These are phyloP conservation scores for Ogataea paraovalis DNA, from an alignment of 805 yeast species.

Conservation along the genomic window DNA sequence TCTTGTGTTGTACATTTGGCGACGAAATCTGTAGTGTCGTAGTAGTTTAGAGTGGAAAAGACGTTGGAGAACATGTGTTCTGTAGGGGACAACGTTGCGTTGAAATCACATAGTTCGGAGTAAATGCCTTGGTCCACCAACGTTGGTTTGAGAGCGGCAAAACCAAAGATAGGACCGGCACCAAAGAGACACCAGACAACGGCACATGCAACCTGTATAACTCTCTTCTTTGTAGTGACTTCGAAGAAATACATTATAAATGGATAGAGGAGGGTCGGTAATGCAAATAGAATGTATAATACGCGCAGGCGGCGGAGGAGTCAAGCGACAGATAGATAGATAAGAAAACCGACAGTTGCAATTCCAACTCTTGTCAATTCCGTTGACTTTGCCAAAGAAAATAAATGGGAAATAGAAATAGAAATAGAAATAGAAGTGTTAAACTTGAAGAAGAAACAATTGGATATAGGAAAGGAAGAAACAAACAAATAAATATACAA, in stretches of 20 bases:
- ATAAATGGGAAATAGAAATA: too few species aligned
- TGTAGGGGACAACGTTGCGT: slow-evolving; percentile 9
- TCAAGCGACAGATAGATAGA: too few species aligned
- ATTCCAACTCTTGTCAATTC: too few species aligned
- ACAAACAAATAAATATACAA: too few species aligned
- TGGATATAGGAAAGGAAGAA: too few species aligned
- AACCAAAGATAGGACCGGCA: slow-evolving; percentile 58
- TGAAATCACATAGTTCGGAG: slow-evolving; percentile 35
- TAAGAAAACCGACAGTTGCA: too few species aligned
- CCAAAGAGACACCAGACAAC: slow-evolving; percentile 52
- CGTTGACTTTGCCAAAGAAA: too few species aligned
- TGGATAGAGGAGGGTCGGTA: not conserved
- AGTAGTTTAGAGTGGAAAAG: slow-evolving; percentile 2
- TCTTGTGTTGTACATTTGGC: slow-evolving; percentile 51
- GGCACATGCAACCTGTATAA: slow-evolving; percentile 45
- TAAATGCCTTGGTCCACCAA: slow-evolving; percentile 47
- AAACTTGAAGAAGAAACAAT: too few species aligned
- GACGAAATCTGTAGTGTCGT: slow-evolving; percentile 21
- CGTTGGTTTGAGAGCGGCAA: slow-evolving; percentile 56
- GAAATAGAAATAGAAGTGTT: too few species aligned
- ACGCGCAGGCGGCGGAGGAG: too few species aligned
- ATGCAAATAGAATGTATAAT: too few species aligned
- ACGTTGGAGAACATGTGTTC: slow-evolving; percentile 4
- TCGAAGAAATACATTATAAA: slow-evolving; percentile 31
- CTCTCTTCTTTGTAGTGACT: slow-evolving; percentile 26